Conservation (phyloP, 1,139 yeast genomes). For the Hemisphaericaspora xylanilytica region DNA sequence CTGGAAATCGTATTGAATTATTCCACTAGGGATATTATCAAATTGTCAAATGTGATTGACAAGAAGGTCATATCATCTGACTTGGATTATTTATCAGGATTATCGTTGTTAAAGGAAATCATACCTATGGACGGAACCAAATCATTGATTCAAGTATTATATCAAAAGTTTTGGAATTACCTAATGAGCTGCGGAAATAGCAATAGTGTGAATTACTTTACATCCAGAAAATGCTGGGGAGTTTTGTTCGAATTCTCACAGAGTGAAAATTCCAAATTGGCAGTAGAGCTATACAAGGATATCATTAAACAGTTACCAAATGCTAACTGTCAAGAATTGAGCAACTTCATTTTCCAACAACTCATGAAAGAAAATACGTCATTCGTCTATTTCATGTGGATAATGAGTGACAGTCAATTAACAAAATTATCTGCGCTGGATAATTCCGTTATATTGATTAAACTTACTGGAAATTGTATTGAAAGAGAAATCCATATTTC, state of each 20-base stretch:
- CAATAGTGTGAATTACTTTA: constrained; percentile 16
- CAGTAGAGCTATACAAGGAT: constrained; percentile 12
- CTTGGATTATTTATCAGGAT: constrained; percentile 47
- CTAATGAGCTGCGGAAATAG: constrained; percentile 17
- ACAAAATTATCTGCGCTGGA: constrained; percentile 2
- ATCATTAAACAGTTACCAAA: constrained; percentile 8
- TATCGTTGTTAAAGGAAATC: constrained; percentile 35
- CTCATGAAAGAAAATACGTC: not conserved
- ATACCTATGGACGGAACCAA: constrained; percentile 10
- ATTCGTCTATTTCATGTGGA: constrained; percentile 16
- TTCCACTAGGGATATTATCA: constrained; percentile 20
- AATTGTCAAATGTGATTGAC: constrained; percentile 12
- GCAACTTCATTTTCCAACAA: constrained; percentile 6
- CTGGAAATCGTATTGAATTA: constrained; percentile 14
- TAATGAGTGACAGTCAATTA: constrained; percentile 16
- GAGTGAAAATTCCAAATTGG: constrained; percentile 6
- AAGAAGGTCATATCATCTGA: constrained; percentile 40
- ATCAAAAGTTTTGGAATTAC: constrained; percentile 44
- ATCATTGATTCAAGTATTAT: constrained; percentile 19
- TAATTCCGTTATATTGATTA: constrained; percentile 2
- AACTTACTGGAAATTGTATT: constrained; percentile 4
- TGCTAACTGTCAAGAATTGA: not conserved
- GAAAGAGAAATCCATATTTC: constrained; percentile 3
- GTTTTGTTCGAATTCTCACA: constrained; percentile 4
- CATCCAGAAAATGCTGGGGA: constrained; percentile 19